Evolutionary conservation across 805 yeast genomes (phyloP).

Genomic region (Starmerella gropengiesseri): DNA sequence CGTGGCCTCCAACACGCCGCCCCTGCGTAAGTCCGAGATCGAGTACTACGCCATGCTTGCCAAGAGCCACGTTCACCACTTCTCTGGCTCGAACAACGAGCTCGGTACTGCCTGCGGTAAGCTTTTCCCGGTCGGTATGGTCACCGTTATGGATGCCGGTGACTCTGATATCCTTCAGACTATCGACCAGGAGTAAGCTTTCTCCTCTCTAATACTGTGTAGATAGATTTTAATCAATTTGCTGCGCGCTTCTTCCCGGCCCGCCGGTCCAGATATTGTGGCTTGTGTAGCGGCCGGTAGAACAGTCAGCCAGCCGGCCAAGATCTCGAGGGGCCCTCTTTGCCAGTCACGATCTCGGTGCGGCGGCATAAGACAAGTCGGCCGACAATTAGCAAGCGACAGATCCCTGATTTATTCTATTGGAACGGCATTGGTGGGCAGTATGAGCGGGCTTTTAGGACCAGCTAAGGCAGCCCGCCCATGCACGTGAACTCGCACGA

Average conservation of each 20-base stretch:
- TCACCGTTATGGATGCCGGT: conserved; percentile 96
- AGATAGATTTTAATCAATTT: neutral
- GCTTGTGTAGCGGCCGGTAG: too few relatives aligned
- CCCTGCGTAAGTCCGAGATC: conserved; percentile 98
- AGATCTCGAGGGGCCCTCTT: too few relatives aligned
- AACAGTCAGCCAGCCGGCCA: too few relatives aligned
- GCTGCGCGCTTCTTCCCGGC: neutral
- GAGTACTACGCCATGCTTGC: conserved; percentile 99
- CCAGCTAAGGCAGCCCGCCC: too few relatives aligned
- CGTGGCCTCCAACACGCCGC: conserved; percentile 99
- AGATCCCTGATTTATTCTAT: too few relatives aligned
- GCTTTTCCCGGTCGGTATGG: conserved; percentile 98
- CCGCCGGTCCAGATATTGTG: neutral
- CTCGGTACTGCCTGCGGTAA: conserved; percentile 99
- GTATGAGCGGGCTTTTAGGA: too few relatives aligned
- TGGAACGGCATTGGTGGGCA: too few relatives aligned
- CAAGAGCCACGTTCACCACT: conserved; percentile 94
- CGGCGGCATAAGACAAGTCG: too few relatives aligned
- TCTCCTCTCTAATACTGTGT: neutral
- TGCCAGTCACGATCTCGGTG: too few relatives aligned
- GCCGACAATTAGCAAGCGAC: too few relatives aligned
- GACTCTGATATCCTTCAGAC: conserved; percentile 88
- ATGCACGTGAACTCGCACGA: too few relatives aligned
- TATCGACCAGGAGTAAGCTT: conserved; percentile 21
- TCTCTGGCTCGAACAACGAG: conserved; percentile 99